Evolutionary conservation across 2,329 filamentous ascomycete genomes (phyloP).

Genomic region (Orbilia blumenaviensis): DNA sequence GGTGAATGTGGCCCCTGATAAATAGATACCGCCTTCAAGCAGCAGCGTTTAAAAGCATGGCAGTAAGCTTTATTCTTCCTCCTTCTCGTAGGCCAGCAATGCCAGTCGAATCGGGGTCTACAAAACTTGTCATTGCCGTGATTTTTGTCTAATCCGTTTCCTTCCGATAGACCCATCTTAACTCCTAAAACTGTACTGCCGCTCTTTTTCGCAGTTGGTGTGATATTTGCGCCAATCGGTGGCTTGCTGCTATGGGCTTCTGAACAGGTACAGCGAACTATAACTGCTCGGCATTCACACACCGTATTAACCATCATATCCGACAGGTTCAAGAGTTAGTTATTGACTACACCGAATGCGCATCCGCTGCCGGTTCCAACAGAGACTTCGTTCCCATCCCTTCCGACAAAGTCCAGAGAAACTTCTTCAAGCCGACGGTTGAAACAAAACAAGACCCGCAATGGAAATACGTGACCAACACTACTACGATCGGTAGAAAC

Average conservation of each 20-base stretch:
- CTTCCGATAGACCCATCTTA: conserved; percentile 76
- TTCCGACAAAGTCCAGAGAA: conserved; percentile 68
- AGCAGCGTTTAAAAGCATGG: conserved; percentile 98
- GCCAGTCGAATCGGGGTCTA: neutral
- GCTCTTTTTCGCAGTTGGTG: conserved; percentile 86
- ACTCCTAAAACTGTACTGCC: conserved; percentile 93
- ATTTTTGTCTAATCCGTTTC: conserved; percentile 2
- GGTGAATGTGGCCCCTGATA: conserved; percentile 14
- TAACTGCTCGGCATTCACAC: conserved; percentile 40
- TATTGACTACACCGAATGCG: conserved; percentile 89
- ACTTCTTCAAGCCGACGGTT: conserved; percentile 69
- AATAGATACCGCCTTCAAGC: conserved; percentile 91
- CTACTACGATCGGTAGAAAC: conserved; percentile 55
- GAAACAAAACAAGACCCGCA: conserved; percentile 47
- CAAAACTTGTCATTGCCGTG: neutral
- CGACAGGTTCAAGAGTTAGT: conserved; percentile 85
- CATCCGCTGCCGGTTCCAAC: conserved; percentile 64
- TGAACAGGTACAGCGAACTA: conserved; percentile 66
- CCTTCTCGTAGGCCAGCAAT: neutral
- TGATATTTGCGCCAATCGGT: conserved; percentile 93
- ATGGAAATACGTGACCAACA: conserved; percentile 52
- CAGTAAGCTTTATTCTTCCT: conserved; percentile 75
- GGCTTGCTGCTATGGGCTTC: conserved; percentile 87
- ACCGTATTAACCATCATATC: conserved; percentile 5
- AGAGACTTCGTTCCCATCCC: conserved; percentile 67